Conservation (phyloP, 1,139 yeast species). For the Candida sanyaensis region DNA sequence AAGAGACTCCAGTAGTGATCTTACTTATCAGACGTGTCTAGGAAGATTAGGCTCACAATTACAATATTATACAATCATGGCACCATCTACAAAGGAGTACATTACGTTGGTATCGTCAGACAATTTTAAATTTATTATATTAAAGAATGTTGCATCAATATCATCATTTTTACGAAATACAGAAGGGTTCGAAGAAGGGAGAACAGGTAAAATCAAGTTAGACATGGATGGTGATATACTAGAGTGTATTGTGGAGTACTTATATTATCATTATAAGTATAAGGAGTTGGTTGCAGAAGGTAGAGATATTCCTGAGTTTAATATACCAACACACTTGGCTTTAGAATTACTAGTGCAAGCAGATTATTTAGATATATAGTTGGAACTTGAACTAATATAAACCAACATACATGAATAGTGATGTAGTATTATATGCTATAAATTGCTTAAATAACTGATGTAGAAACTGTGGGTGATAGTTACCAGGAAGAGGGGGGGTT, state of each 20-base stretch:
- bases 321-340: slow-evolving; percentile 92
- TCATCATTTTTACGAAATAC: slow-evolving; percentile 80
- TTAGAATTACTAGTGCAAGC: slow-evolving; percentile 90
- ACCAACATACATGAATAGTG: too few species aligned
- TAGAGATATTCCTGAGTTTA: slow-evolving; percentile 76
- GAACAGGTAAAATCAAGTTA: slow-evolving; percentile 48
- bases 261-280: slow-evolving; percentile 75
- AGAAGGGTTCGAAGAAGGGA: slow-evolving; percentile 59
- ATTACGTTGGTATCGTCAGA: slow-evolving; percentile 79
- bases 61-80: background rate
- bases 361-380: slow-evolving; percentile 70
- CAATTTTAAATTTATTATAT: slow-evolving; percentile 61
- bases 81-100: slow-evolving; percentile 27
- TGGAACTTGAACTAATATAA: background rate
- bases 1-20: too few species aligned
- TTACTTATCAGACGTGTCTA: background rate
- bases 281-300: slow-evolving; percentile 52
- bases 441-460: background rate
- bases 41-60: background rate
- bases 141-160: slow-evolving; percentile 77
- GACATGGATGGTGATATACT: slow-evolving; percentile 76
- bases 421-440: background rate
- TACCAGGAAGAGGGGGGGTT: too few species aligned
- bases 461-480: background rate
- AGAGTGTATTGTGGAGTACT: slow-evolving; percentile 82